Evolutionary conservation across 768 basidiomycete species (phyloP).

Genomic region (Boletus huronensis): DNA sequence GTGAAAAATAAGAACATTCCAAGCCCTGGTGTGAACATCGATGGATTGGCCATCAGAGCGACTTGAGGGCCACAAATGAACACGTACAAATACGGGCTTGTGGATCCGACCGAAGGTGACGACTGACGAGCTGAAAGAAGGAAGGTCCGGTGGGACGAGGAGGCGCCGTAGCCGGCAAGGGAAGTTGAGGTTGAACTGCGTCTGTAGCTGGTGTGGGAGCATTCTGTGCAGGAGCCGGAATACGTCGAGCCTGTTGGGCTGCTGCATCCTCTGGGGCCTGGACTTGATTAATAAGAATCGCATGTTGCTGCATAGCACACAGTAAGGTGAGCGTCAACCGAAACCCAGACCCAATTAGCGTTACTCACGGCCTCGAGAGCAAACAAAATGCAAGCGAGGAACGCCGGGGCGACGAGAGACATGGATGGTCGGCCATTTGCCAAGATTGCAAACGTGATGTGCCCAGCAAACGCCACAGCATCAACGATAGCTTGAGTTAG

Average conservation of each 20-base stretch:
- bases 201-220: slow-evolving; percentile 1
- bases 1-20: slow-evolving; percentile 65
- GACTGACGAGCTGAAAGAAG: slow-evolving; percentile 50
- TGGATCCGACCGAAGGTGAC: slow-evolving; percentile 63
- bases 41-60: neutral
- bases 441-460: slow-evolving; percentile 84
- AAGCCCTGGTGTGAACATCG: slow-evolving; percentile 47
- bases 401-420: slow-evolving; percentile 80
- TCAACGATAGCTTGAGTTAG: slow-evolving; percentile 77
- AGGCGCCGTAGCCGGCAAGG: slow-evolving; percentile 21
- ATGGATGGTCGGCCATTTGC: slow-evolving; percentile 80
- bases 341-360: neutral
- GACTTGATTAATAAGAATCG: slow-evolving; percentile 74
- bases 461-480: slow-evolving; percentile 80
- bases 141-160: slow-evolving; percentile 15
- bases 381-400: slow-evolving; percentile 75
- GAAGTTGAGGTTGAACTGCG: slow-evolving; percentile 13
- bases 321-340: neutral
- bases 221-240: slow-evolving; percentile 7
- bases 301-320: slow-evolving; percentile 63
- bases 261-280: slow-evolving; percentile 70
- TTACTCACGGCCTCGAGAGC: slow-evolving; percentile 75
- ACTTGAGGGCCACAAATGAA: neutral
- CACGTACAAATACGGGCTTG: slow-evolving; percentile 68
- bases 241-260: slow-evolving; percentile 26